These are phyloP conservation scores for Sonneratia alba DNA, from an alignment of 345 rosid species.

Conservation along the genomic window DNA sequence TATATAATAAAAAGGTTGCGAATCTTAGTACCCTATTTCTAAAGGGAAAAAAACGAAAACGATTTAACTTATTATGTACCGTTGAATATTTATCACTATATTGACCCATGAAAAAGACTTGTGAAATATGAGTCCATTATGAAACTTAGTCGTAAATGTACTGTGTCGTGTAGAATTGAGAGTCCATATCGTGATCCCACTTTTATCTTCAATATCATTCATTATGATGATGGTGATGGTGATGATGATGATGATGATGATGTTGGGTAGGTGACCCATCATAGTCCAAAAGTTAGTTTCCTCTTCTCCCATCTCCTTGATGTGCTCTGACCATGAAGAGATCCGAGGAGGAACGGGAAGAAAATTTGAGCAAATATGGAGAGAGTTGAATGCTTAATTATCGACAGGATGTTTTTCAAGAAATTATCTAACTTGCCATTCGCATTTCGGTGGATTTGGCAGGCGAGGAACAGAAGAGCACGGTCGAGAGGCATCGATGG, in stretches of 20 bases:
- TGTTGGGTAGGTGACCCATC: constrained; percentile 9
- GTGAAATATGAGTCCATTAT: too few relatives aligned
- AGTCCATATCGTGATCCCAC: neutral
- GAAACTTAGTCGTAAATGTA: too few relatives aligned
- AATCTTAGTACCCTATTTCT: too few relatives aligned
- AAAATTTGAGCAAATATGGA: neutral
- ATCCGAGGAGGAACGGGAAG: neutral
- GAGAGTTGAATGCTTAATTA: neutral
- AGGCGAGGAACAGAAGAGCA: neutral
- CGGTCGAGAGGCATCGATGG: neutral
- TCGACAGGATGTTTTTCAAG: too few relatives aligned
- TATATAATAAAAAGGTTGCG: too few relatives aligned
- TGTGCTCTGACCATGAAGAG: neutral
- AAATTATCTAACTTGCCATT: too few relatives aligned
- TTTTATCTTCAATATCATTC: neutral
- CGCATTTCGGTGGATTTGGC: neutral
- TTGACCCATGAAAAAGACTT: too few relatives aligned
- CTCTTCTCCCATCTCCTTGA: neutral
- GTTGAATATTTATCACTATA: neutral
- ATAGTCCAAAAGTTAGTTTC: neutral
- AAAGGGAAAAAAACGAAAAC: too few relatives aligned
- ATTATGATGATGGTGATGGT: neutral
- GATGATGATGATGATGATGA: constrained; percentile 2
- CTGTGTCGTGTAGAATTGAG: neutral
- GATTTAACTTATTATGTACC: too few relatives aligned